Base-by-base conservation (phyloP, 768 basidiomycete species). In the Cytidiella melzeri region DNA sequence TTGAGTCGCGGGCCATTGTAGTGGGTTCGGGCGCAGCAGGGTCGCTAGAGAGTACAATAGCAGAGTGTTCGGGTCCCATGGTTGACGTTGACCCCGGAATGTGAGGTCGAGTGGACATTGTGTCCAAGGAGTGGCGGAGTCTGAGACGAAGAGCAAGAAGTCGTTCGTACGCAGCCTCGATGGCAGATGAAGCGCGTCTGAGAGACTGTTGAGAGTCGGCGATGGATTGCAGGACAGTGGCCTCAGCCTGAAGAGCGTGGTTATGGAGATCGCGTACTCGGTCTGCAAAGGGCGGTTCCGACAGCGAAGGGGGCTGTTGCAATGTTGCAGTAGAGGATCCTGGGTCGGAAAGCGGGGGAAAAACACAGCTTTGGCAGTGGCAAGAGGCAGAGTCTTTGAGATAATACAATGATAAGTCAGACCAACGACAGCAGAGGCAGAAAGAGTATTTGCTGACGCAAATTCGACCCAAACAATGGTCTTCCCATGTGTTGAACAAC, bases 61-160 rank as follows among this genome's bases (percentile, higher is more conserved):
- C 58, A 38, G 58, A 30, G 43, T 63, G 62, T 2, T 52, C 52
- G 3, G 62, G 62, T 11, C 56, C 62, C 62, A 63, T 63, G 12
- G 45, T 9, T 11, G 48, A 37, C 12, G 18, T 49, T 4, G 10
- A 19, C 9, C 20, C 41, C 15, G 34, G 15, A 9, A 15, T 25
- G 47, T 28, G 27, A 21, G 28, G 23, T n/a, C 49, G 36, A 19
- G 21, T 24, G 13, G 47, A 24, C 51, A 51, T 52, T 3, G 51
- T 50, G 24, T 47, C 24, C n/a, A 50, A 30, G 15, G 21, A 30
- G 25, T 41, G 1, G 18, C 28, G 23, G 23, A 54, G 36, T 15
- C 43, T 27, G 27, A 19, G 41, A 4, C 53, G 43, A 10, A 58
- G 47, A 6, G 25, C 19, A 23, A 46, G 41, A 27, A 58, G 45